Base-by-base conservation (phyloP, 2,329 filamentous ascomycete genomes). In the Claviceps paspali region DNA sequence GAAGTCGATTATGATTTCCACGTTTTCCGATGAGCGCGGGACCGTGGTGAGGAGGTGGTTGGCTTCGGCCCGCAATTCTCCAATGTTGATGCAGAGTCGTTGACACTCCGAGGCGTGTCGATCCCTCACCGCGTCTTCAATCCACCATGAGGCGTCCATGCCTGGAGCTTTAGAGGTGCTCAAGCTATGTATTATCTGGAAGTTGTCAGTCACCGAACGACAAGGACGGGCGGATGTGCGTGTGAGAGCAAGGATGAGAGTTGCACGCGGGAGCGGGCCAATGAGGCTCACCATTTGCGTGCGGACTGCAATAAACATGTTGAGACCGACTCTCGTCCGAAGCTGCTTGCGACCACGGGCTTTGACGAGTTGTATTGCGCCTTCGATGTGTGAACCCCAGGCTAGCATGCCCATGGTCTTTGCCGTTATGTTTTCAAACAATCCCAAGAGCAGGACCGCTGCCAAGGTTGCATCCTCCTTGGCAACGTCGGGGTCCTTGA, bases 311-410 rank as follows among this genome's bases (percentile, higher is more conserved):
- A 72, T 62, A 48, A 78, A 78, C 11, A 79, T 60, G 38, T 65
- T 60, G 23, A 68, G 50, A 0, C 73, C 74, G 2, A 62, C 56
- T 49, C 64, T 67, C 11, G 68, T 73, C 29, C 59, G 57, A 8
- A 74, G 49, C 46, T 75, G 70, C 43, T 68, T 65, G 45, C 63
- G 66, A 4, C 73, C 71, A 32, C 74, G 64, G 8, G 67, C 63
- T 49, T 69, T 72, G 37, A 74, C 69, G 2, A 78, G 57, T 44
- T 73, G 67, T 23, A 77, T 67, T n/a, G 74, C 74, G 3, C 73
- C 74, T 41, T 76, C 69, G n/a, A 72, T 66, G 46, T 79, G 74
- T 8, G 72, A 73, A 4, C 70, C 71, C 74, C 74, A 79, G 2
- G 72, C 70, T 38, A 67, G 56, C 49, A 68, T 66, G 24, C 65